Evolutionary conservation across 495 filamentous ascomycete genomes (phyloP).

Genomic region (Aspergillus haitiensis): DNA sequence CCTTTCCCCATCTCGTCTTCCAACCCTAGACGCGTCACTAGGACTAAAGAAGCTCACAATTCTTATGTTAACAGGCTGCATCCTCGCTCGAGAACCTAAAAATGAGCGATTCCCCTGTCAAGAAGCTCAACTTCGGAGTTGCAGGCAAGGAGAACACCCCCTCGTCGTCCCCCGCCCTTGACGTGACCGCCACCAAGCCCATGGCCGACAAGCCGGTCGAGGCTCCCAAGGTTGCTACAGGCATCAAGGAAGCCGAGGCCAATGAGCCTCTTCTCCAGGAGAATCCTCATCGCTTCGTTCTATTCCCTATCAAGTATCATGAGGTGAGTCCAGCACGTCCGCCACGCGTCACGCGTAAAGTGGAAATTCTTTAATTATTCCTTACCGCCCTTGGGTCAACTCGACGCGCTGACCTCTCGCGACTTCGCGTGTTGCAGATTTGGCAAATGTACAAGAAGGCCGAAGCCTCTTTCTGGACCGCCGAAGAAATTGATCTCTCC

Average conservation of each 20-base stretch:
- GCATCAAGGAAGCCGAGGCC: conserved; percentile 69
- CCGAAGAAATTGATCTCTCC: conserved; percentile 97
- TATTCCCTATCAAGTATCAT: conserved; percentile 99
- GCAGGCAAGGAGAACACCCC: conserved; percentile 82
- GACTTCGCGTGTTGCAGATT: conserved; percentile 58
- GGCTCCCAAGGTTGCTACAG: conserved; percentile 52
- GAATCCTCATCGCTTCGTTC: conserved; percentile 93
- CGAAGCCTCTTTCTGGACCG: conserved; percentile 99
- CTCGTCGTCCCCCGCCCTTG: conserved; percentile 51
- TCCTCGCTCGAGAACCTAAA: conserved; percentile 83
- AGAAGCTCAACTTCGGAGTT: conserved; percentile 78
- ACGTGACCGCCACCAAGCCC: conserved; percentile 52
- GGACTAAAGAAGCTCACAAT: conserved; percentile 28
- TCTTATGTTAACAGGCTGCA: conserved; percentile 60
- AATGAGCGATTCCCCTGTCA: conserved; percentile 84
- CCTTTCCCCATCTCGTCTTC: conserved; percentile 36
- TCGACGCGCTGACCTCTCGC: conserved; percentile 15
- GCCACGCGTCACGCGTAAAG: conserved; percentile 69
- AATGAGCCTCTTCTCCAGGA: conserved; percentile 92
- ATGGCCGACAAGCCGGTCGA: conserved; percentile 49
- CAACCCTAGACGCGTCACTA: conserved; percentile 38
- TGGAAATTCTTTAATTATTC: conserved; percentile 39
- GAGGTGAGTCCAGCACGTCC: conserved; percentile 71
- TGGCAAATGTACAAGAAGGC: conserved; percentile 99
- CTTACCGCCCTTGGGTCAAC: conserved; percentile 18